Conservation (phyloP, 78 protist species). For the Polysphondylium violaceum region DNA sequence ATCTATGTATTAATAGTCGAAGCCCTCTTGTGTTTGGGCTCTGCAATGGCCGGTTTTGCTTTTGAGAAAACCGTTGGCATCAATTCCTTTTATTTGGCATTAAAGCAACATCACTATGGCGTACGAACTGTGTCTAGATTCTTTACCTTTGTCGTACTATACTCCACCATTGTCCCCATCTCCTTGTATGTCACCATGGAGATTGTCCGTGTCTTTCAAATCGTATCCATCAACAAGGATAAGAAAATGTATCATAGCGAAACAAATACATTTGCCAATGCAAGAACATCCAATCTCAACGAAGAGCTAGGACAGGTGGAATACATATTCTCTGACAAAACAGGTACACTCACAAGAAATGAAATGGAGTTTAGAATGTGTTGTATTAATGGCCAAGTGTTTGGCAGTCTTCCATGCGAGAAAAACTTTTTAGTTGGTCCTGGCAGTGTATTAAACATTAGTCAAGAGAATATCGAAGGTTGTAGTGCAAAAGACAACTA, state of each 20-base stretch:
- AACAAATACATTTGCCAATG: constrained; percentile 84
- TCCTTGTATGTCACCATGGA: constrained; percentile 83
- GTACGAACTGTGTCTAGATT: neutral
- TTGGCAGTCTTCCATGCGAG: constrained; percentile 9
- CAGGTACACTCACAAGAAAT: constrained; percentile 87
- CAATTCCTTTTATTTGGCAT: neutral
- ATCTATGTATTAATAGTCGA: constrained; percentile 30
- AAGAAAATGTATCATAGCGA: constrained; percentile 59
- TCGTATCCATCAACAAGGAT: constrained; percentile 26
- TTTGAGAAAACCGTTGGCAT: constrained; percentile 6
- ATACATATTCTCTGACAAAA: constrained; percentile 84
- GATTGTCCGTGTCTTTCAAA: constrained; percentile 27
- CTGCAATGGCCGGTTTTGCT: constrained; percentile 19
- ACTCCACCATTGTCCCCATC: constrained; percentile 77
- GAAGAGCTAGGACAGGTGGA: constrained; percentile 80
- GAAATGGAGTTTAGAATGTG: constrained; percentile 84
- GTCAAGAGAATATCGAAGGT: neutral
- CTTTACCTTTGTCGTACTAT: constrained; percentile 61
- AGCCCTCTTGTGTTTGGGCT: constrained; percentile 20
- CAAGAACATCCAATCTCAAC: constrained; percentile 78
- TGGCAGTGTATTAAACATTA: no score
- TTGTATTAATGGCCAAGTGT: constrained; percentile 31
- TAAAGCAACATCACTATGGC: neutral
- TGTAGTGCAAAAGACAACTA: neutral
- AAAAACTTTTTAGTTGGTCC: neutral